Evolutionary conservation across 1,139 yeast genomes (phyloP).

Genomic region (Taphrina wiesneri): DNA sequence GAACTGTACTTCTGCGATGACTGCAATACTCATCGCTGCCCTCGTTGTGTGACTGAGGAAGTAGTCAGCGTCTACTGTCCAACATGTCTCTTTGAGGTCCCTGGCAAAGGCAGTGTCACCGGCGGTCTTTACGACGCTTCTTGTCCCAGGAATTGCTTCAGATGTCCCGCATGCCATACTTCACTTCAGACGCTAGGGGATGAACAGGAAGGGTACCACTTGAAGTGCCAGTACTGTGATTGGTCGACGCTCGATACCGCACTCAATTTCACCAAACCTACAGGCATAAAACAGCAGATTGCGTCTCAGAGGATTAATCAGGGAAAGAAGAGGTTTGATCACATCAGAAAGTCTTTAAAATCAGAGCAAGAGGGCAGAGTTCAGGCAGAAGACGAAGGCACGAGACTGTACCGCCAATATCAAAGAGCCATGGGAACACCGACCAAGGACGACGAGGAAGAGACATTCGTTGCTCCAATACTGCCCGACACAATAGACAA

Average conservation of each 20-base stretch:
- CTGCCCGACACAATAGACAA: not conserved
- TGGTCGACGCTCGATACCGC: conserved; percentile 37
- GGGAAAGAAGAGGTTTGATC: not conserved
- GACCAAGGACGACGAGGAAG: not conserved
- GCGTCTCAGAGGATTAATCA: not conserved
- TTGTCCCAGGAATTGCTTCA: conserved; percentile 40
- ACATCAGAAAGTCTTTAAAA: not conserved
- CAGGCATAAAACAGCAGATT: conserved; percentile 32
- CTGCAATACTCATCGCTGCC: conserved; percentile 40
- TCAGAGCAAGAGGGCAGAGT: not conserved
- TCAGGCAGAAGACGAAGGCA: not conserved
- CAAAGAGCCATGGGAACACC: not conserved
- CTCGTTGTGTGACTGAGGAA: conserved; percentile 41
- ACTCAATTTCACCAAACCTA: conserved; percentile 33
- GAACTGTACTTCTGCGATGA: conserved; percentile 40
- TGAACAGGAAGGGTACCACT: conserved; percentile 5
- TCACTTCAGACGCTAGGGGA: conserved; percentile 31
- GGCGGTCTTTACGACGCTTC: conserved; percentile 1
- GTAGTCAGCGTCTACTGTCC: conserved; percentile 40
- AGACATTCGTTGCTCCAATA: not conserved
- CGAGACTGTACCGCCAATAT: not conserved
- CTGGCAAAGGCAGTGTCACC: conserved; percentile 1
- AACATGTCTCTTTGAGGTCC: conserved; percentile 39
- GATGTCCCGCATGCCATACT: conserved; percentile 39
- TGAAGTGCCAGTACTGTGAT: conserved; percentile 39